phyloP scores from a whole-genome alignment of 306 rosid species.

The Cicer yamashitae region DNA sequence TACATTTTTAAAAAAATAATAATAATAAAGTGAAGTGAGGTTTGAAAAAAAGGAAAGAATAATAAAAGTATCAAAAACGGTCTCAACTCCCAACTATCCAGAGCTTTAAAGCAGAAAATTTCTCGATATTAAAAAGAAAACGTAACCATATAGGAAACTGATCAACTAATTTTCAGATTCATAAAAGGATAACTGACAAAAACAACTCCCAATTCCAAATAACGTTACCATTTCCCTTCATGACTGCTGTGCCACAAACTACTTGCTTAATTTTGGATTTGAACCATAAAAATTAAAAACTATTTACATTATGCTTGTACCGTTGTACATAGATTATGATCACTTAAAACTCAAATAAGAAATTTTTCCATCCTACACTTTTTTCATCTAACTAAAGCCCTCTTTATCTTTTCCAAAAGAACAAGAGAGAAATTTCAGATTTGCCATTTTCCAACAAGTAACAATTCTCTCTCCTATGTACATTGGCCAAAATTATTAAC shows the following conservation, averaged over 20 bases:
- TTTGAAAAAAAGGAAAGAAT: no score
- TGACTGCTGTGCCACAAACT: not conserved
- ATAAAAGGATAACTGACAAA: conserved; percentile 36
- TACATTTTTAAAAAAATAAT: no score
- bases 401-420: not conserved
- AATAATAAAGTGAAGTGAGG: no score
- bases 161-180: conserved; percentile 20
- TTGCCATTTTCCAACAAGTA: conserved; percentile 18
- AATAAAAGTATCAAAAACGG: no score
- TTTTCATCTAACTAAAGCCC: not conserved
- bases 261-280: conserved; percentile 1
- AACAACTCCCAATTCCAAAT: conserved; percentile 17
- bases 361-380: conserved; percentile 5
- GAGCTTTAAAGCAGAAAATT: no score
- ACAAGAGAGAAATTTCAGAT: conserved; percentile 22
- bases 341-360: conserved; percentile 38
- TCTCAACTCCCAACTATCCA: no score
- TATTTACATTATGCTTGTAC: conserved; percentile 16
- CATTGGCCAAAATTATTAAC: conserved; percentile 71
- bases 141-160: not conserved
- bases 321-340: not conserved
- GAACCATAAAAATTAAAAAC: not conserved
- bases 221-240: conserved; percentile 16
- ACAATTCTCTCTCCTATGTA: conserved; percentile 54
- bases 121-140: not conserved